Evolutionary conservation across 2,329 filamentous ascomycete genomes (phyloP), one percentile per base, ranked within the genome.

Genomic region (Penicillium corylophilum): DNA sequence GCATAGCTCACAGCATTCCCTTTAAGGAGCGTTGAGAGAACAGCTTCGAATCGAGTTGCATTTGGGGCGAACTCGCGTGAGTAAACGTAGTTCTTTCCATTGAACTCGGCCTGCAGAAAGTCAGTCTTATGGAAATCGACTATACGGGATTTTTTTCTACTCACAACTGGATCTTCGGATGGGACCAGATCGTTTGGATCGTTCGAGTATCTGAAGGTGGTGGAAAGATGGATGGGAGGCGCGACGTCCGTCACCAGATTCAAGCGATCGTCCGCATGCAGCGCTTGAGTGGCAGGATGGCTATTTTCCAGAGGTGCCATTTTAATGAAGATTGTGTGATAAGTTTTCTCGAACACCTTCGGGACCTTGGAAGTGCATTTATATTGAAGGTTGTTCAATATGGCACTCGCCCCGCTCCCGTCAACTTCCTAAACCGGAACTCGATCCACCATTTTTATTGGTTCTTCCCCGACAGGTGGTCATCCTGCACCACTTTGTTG

Each of bases 161-260:
- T 70, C 69, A 87, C 85, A 66, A 85, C 82, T 4, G 72, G 61
- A 53, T 87, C 68, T 56, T 74, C 66, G 4, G 74, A 74, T 0
- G 77, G 74, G 2, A 74, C 56, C 24, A 96, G 80, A 28, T 84
- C 68, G 2, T 86, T 80, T 1, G 90, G 89, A 65, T 95, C 80
- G 46, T 77, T 73, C 31, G 80, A 77, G 70, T 95, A 97, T 62
- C 90, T 84, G 74, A 90, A 97, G 9, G 88, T 97, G 4, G 93
- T 96, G 46, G 90, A 93, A 53, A 95, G 83, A 70, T 97, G 93
- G 66, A 97, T 81, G 5, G 92, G 85, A 46, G 93, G 92, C 7
- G 93, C 91, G 50, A 97, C 87, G 66, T 94, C 90, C 43, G 84
- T 80, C 62, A 88, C 83, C 33, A 78, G 74, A 70, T 89, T 89